Base-by-base conservation (phyloP, 1,139 yeast genomes). In the Debaryomyces nepalensis region DNA sequence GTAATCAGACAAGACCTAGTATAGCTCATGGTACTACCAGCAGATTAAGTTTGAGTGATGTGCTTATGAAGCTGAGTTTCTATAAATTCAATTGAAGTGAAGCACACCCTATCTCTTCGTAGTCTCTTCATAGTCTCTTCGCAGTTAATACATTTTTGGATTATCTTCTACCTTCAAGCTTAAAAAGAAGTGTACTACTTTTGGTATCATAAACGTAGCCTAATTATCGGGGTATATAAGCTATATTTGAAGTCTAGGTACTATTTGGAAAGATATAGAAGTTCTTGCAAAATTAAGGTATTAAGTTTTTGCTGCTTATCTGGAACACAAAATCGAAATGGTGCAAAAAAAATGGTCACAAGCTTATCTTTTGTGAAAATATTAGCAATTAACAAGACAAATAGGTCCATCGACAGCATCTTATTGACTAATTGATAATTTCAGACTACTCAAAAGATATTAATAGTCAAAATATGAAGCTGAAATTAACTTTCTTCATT, bases 281-380 rank as follows among this genome's bases (percentile, higher is more conserved):
- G 26, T 19, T 23, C 21, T 19, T 24, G 29, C 24, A 26, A 34
- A 26, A 16, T 33, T 5, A 9, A 16, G 18, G n/a, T 15, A 22
- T 20, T 15, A 9, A 10, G 6, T 10, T 16, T 6, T 15, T 11
- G n/a, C n/a, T n/a, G n/a, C 36, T 24, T 15, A 15, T 33, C 27
- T 5, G 20, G 22, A 15, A n/a, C 37, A 34, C 37, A 34, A 34
- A 34, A 24, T 22, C 22, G 9, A 16, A 23, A 26, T 23, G 37
- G 30, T 34, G 37, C 37, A 34, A 34, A 34, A 33, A 24, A 33
- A 7, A n/a, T 18, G 37, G 22, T 34, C 37, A 34, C 37, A 34
- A 34, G 37, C 37, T 34, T 34, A 34, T 34, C 31, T 34, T n/a
- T 34, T 34, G 29, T 23, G 29, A 24, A 23, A 24, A 34, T 21